Evolutionary conservation across 371 early-diverging fungal genomes (phyloP), one percentile per base, ranked within the genome.

Genomic region (Mortierella sp.): DNA sequence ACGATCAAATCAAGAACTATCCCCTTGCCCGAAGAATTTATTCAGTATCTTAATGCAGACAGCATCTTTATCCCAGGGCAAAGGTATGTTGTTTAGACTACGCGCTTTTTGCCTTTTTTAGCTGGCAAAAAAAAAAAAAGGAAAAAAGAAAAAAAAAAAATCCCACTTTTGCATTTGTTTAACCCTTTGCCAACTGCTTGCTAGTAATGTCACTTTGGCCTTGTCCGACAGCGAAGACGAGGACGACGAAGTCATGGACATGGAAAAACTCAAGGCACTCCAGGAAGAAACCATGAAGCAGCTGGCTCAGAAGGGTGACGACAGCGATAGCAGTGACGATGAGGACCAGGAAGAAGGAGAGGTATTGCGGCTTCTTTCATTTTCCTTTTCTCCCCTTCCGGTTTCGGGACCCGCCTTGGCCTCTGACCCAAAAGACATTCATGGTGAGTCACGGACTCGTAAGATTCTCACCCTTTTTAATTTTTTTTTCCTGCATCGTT

Each of bases 1-100:
- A 90, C 95, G 0, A 87, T 96, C 68, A 89, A 91, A 67, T 91
- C 93, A 7, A 85, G 81, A 51, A 79, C 93, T 55, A 83, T 95
- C 52, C 89, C 90, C 5, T 85, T 97, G 23, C 86, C 92, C 0
- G 75, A 76, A n/a, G 90, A 85, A 6, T 96, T 97, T 81, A 66
- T 97, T 19, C 85, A 89, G 9, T 98, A 96, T 62, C 82, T 98
- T 55, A 84, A 90, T 62, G 90, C 91, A 4, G 97, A 98, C 70
- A 92, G 95, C 4, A 87, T 98, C 15, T 91, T 89, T 68, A 82
- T 97, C 46, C 96, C 97, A 0, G 87, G 86, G 0, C 84, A 89
- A 51, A 88, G 59, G 75, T 75, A 63, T 45, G 19, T 48, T 46
- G 11, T 16, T 16, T 37, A 37, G 26, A 19, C 47, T 44, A 0